Percentiles rank a stretch among this genome's conserved stretches.
phyloP scores from a whole-genome alignment of 345 rosid genomes.

The Populus nigra region DNA sequence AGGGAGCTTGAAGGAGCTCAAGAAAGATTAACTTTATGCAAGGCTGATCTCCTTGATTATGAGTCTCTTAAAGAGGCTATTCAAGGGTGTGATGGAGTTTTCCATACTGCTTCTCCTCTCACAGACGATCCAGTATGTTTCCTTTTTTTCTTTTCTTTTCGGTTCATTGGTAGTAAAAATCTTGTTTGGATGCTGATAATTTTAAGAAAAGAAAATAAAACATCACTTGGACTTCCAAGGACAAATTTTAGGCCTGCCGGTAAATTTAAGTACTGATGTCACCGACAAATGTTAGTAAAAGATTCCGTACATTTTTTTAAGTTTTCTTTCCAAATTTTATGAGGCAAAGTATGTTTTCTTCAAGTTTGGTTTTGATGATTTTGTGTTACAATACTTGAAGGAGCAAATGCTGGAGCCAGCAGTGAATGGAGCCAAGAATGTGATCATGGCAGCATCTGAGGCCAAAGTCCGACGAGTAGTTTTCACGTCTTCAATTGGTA shows the following conservation, averaged over 20 bases:
- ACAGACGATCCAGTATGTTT: constrained; percentile 90
- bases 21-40: constrained; percentile 72
- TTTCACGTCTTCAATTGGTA: constrained; percentile 90
- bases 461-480: constrained; percentile 83
- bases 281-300: too few relatives aligned
- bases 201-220: neutral
- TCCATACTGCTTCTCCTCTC: constrained; percentile 93
- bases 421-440: constrained; percentile 76
- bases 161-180: neutral
- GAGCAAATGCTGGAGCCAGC: constrained; percentile 99
- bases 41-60: constrained; percentile 80
- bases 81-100: constrained; percentile 85
- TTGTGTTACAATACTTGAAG: constrained; percentile 22
- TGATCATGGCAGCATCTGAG: constrained; percentile 75
- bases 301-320: too few relatives aligned
- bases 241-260: too few relatives aligned
- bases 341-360: too few relatives aligned
- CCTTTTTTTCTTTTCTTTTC: neutral
- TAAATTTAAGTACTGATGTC: too few relatives aligned
- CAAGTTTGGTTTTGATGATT: neutral
- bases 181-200: constrained; percentile 30
- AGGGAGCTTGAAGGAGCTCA: constrained; percentile 85
- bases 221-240: too few relatives aligned
- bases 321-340: too few relatives aligned
- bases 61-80: constrained; percentile 61